A percentile compares a stretch with the other conserved stretches of the same genome.
Conservation (phyloP, 1,139 yeast genomes). For the Sugiyamaella novakii region DNA sequence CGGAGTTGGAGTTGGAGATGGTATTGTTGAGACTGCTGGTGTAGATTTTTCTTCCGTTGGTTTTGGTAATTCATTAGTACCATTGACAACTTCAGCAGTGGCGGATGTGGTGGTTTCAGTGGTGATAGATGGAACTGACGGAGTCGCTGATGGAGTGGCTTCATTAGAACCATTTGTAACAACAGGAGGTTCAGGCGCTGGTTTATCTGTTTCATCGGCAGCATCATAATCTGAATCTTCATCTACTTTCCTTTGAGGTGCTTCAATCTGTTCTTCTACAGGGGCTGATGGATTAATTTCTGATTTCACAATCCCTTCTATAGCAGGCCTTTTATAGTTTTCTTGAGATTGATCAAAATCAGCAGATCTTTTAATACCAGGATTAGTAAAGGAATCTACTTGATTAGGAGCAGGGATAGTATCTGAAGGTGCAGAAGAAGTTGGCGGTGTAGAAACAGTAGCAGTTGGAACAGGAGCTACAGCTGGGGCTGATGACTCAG, state of each 20-base stretch:
- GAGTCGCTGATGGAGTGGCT: too few relatives aligned
- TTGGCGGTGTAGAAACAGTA: background rate
- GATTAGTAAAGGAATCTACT: background rate
- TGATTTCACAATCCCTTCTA: slow-evolving; percentile 11
- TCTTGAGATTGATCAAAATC: slow-evolving; percentile 22
- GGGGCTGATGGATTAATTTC: background rate
- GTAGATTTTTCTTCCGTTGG: background rate
- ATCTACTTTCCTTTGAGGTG: slow-evolving; percentile 73
- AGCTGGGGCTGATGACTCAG: background rate
- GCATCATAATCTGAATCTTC: slow-evolving; percentile 88
- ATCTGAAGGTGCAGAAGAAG: background rate
- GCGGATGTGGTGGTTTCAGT: background rate
- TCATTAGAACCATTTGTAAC: background rate
- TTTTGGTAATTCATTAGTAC: background rate
- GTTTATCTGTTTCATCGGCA: slow-evolving; percentile 47
- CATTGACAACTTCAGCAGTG: background rate
- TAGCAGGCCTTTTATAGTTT: slow-evolving; percentile 15
- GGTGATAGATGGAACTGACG: background rate
- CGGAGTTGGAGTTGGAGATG: background rate
- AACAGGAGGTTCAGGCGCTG: slow-evolving; percentile 7
- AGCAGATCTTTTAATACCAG: slow-evolving; percentile 19
- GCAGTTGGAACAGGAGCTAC: background rate
- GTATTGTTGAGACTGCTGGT: background rate
- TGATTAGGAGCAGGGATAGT: background rate
- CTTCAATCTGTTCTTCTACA: slow-evolving; percentile 49